Base-by-base conservation (phyloP, 768 basidiomycete genomes). In the Nevesoporus exiguus region DNA sequence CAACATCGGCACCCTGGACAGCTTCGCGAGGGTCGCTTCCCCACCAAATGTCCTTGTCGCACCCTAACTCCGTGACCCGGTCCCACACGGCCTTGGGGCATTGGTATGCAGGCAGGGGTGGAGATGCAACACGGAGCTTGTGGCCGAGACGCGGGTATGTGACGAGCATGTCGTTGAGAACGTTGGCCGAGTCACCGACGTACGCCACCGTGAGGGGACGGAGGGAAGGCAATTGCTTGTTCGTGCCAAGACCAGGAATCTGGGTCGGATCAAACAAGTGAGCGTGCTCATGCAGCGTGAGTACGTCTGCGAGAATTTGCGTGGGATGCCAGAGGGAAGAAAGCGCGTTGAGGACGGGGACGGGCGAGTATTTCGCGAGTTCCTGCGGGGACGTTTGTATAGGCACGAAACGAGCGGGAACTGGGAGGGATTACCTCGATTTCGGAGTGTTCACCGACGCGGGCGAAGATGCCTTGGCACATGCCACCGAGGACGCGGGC, bases 291-390 rank as follows among this genome's bases (percentile, higher is more conserved):
- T 92, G 84, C 15, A 98, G 78, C 0, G 95, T 95, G 57, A 98
- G 76, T 5, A 98, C 69, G 75, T 98, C 94, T 2, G 97, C 97
- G 27, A 99, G 85, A 56, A 88, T 84, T 66, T 99, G 97, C 0
- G 94, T 95, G 3, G 97, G 97, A 67, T 99, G 97, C 88, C 93
- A 99, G 41, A 94, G 81, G 17, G 88, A 89, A 2, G 93, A 97
- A 19, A 99, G 85, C 6, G 97, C 97, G 68, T 98, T 99, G 68
- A 98, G 78, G 17, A 99, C 93, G 3, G 97, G 97, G 3, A 97
- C 93, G 2, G 88, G 85, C 0, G 94, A 95, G 74, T 95, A 77
- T 70, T 86, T 78, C 10, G 92, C 94, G 22, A 99, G 78, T 76
- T 92, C 91, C 95, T 97, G 65, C 25, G n/a, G 13, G 24, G 24